phyloP scores from a whole-genome alignment of 257 asterid species.

The Anisodus tanguticus region DNA sequence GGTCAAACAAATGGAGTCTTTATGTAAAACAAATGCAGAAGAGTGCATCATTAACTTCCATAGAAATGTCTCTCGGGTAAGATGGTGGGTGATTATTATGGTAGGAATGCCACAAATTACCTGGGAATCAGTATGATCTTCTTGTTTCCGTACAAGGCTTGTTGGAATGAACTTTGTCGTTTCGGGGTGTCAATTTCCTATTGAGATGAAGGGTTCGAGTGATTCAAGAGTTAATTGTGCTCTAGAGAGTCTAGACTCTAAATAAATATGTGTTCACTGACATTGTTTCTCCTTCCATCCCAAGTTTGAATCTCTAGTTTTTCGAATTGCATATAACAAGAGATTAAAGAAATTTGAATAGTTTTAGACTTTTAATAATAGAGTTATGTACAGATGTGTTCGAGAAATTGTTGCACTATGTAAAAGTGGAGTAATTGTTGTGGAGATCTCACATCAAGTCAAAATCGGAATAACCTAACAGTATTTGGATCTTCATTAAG shows the following conservation, averaged over 20 bases:
- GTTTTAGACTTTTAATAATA: not conserved
- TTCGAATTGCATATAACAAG: not conserved
- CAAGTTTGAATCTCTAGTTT: constrained; percentile 14
- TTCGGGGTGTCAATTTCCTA: not conserved
- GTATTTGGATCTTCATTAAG: not conserved
- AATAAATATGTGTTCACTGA: not conserved
- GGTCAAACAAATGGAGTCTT: not conserved
- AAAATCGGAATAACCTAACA: not conserved
- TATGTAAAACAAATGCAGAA: not conserved
- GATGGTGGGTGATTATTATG: not conserved
- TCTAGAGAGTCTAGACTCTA: not conserved
- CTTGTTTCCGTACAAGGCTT: not conserved
- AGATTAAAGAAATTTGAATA: not conserved
- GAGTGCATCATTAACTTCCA: not conserved
- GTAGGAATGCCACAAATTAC: not conserved
- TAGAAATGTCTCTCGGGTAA: constrained; percentile 12
- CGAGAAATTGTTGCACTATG: not conserved
- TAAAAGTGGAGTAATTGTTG: not conserved
- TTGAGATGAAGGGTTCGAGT: not conserved
- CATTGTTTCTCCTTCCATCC: not conserved
- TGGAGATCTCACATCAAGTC: not conserved
- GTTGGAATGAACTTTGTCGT: not conserved
- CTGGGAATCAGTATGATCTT: not conserved
- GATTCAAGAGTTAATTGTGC: not conserved
- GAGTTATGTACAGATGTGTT: not conserved